These are phyloP conservation scores for Alternaria infectoria DNA, from an alignment of 2,329 filamentous ascomycete genomes.

Conservation along the genomic window DNA sequence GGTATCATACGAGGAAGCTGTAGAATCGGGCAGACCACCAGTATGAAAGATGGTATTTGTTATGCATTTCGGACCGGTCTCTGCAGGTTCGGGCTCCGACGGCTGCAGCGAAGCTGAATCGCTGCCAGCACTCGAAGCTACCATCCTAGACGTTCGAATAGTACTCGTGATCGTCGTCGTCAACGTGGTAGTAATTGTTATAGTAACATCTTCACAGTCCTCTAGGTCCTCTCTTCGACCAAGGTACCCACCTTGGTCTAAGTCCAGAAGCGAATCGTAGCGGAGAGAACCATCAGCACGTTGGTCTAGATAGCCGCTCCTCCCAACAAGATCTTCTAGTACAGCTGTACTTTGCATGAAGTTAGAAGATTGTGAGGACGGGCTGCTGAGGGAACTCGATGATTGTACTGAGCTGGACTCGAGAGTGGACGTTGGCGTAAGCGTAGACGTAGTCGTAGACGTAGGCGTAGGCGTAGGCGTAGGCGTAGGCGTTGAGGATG, in stretches of 20 bases:
- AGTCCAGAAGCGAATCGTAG: background rate
- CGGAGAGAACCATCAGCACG: background rate
- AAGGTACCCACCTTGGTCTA: background rate
- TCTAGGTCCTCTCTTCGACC: background rate
- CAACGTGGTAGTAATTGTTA: background rate
- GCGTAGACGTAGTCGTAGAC: background rate
- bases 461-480: background rate
- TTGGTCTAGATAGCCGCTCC: background rate
- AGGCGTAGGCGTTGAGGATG: background rate
- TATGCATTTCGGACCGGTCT: background rate
- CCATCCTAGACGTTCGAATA: background rate
- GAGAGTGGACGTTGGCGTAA: background rate
- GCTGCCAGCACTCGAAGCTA: background rate
- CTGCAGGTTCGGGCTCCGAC: background rate
- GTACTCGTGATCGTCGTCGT: background rate
- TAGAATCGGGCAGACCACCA: background rate
- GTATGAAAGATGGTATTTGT: background rate
- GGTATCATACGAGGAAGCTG: background rate
- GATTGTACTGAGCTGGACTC: background rate
- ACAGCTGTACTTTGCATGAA: background rate
- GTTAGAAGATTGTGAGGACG: background rate
- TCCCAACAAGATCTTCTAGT: background rate
- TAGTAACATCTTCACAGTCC: background rate
- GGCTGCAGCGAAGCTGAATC: background rate
- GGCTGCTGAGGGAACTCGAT: background rate